Base-by-base conservation (phyloP, 2,329 filamentous ascomycete genomes). In the Epichloe scottii region DNA sequence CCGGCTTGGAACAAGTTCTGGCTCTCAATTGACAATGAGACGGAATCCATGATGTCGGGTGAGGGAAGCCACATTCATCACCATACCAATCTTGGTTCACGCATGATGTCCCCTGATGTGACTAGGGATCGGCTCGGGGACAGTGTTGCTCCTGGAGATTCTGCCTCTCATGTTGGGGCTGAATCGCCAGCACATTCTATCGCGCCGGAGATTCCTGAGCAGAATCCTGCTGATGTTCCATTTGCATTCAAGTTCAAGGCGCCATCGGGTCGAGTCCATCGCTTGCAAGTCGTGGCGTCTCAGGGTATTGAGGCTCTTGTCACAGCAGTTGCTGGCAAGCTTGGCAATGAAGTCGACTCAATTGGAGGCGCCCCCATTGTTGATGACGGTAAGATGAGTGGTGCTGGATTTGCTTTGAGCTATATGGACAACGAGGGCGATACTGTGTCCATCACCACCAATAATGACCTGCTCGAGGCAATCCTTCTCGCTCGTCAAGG, bases 1-100 rank as follows among this genome's bases (percentile, higher is more conserved):
- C 93, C 93, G 5, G 93, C 93, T 6, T 98, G 93, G 93, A 97
- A 96, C 74, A 98, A 97, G 70, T 98, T 98, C 73, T 98, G 93
- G 93, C 76, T 97, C 58, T 97, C 93, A 1, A 83, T 98, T 60
- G 81, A 97, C 67, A 82, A 94, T 60, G 91, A 95, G 66, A 91
- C 90, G 14, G 93, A 97, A 69, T 98, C 93, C 2, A 85, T 95
- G 77, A 83, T 97, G 68, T 98, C 93, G 53, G 93, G 90, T 54
- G 89, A 94, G 52, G 87, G 85, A 46, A 87, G 86, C 62, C 84
- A 84, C 62, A 84, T 87, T 60, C 76, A 82, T 60, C 74, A 73
- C 60, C 65, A 81, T 74, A 61, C 81, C 49, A 82, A 84, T 52
- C 73, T 83, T 46, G 80, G 82, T 54, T 78, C 82, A 50, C 81